A percentile compares a stretch with the other conserved stretches of the same genome.
Conservation (phyloP, 2,329 filamentous ascomycete species). For the Aspergillus chevalieri region DNA sequence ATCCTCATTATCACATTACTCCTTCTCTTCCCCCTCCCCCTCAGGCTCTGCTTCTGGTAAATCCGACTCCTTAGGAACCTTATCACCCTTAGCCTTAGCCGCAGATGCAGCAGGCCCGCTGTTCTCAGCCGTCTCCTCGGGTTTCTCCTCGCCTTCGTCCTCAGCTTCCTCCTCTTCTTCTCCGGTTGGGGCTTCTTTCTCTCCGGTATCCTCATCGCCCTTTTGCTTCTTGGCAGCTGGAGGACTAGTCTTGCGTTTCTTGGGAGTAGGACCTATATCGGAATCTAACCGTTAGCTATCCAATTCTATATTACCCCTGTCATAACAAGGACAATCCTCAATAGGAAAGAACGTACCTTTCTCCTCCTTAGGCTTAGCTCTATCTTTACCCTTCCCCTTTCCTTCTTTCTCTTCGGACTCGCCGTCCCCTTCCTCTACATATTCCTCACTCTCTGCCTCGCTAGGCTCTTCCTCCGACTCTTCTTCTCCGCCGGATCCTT, state of each 20-base stretch:
- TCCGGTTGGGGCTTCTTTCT: conserved; percentile 9
- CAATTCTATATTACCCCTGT: conserved; percentile 9
- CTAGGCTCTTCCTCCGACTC: conserved; percentile 18
- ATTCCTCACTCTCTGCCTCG: conserved; percentile 24
- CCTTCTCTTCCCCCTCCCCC: conserved; percentile 24
- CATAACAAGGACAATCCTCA: no score
- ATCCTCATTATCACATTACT: conserved; percentile 8
- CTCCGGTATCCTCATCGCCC: conserved; percentile 7
- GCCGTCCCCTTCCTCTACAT: conserved; percentile 19
- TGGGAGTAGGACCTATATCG: background rate
- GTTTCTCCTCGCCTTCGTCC: conserved; percentile 19
- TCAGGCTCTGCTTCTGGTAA: conserved; percentile 28
- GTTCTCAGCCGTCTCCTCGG: conserved; percentile 24
- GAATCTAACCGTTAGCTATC: background rate
- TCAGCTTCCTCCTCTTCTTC: conserved; percentile 15
- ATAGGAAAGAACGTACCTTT: no score
- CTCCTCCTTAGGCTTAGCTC: background rate
- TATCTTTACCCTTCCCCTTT: conserved; percentile 2
- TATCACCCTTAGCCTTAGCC: conserved; percentile 26
- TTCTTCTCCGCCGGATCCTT: conserved; percentile 13
- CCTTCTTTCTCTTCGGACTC: conserved; percentile 15
- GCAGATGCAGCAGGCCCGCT: conserved; percentile 29
- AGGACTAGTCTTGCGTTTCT: conserved; percentile 11
- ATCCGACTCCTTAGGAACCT: conserved; percentile 23
- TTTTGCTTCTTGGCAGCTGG: conserved; percentile 27